Evolutionary conservation across 495 filamentous ascomycete genomes (phyloP).

Genomic region (Glutinoglossum americanum): DNA sequence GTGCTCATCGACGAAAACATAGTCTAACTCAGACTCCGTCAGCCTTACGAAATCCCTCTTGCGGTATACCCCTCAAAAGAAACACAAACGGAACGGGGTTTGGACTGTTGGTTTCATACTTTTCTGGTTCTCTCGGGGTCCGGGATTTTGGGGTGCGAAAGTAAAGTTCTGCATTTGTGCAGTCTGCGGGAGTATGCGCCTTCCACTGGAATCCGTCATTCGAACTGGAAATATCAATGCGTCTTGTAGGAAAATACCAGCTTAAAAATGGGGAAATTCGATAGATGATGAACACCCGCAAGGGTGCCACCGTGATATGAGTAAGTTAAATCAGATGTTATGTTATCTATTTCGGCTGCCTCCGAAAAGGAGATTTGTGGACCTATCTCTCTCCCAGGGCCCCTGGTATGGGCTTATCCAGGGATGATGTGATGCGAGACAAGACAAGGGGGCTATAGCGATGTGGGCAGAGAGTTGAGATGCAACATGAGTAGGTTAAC

Average conservation of each 20-base stretch:
- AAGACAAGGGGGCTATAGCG: not conserved
- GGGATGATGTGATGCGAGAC: not conserved
- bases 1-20: conserved; percentile 99
- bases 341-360: not conserved
- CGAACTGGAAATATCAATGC: not conserved
- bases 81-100: not conserved
- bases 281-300: not conserved
- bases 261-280: not conserved
- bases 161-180: conserved; percentile 33
- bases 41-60: not conserved
- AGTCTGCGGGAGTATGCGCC: conserved; percentile 35
- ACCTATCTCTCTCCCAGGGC: not conserved
- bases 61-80: not conserved
- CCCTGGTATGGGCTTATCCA: not conserved
- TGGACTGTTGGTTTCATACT: conserved; percentile 22
- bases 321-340: not conserved
- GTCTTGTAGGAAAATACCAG: not conserved
- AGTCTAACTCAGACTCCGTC: conserved; percentile 37
- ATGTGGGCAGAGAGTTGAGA: not conserved
- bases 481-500: not conserved
- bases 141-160: conserved; percentile 34
- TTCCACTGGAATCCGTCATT: conserved; percentile 20
- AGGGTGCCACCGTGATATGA: not conserved
- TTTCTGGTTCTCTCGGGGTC: conserved; percentile 40
- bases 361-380: not conserved